phyloP scores from a whole-genome alignment of 345 rosid species.

The Eucalyptus dawsonii region DNA sequence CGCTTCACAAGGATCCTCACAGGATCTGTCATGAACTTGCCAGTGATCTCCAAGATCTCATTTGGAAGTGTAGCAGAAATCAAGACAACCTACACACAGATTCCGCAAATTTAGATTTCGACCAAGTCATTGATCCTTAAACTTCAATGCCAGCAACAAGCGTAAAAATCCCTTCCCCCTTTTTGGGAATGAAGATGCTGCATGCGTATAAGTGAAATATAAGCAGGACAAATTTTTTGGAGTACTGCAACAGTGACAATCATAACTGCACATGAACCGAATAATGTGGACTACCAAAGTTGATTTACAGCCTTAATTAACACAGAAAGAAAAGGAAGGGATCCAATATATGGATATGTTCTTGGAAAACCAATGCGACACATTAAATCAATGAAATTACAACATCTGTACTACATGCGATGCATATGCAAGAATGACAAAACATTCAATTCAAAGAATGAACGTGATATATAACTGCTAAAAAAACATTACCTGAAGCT shows the following conservation, averaged over 20 bases:
- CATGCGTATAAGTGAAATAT: background rate
- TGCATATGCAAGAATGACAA: background rate
- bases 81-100: slow-evolving; percentile 57
- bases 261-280: background rate
- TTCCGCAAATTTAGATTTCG: background rate
- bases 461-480: background rate
- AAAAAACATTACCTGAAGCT: slow-evolving; percentile 67
- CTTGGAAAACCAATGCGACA: background rate
- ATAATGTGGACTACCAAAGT: background rate
- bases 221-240: background rate
- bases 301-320: background rate
- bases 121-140: background rate
- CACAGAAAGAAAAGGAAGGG: background rate
- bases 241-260: background rate
- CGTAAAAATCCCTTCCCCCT: background rate
- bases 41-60: slow-evolving; percentile 90
- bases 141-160: background rate
- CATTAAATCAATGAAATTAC: background rate
- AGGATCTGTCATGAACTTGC: slow-evolving; percentile 95
- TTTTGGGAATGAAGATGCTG: background rate
- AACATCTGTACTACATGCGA: background rate
- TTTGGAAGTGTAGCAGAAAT: slow-evolving; percentile 97
- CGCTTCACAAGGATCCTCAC: slow-evolving; percentile 94
- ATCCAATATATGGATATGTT: background rate
- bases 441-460: background rate